phyloP scores from a whole-genome alignment of 805 yeast species.

The Teunomyces atbi region DNA sequence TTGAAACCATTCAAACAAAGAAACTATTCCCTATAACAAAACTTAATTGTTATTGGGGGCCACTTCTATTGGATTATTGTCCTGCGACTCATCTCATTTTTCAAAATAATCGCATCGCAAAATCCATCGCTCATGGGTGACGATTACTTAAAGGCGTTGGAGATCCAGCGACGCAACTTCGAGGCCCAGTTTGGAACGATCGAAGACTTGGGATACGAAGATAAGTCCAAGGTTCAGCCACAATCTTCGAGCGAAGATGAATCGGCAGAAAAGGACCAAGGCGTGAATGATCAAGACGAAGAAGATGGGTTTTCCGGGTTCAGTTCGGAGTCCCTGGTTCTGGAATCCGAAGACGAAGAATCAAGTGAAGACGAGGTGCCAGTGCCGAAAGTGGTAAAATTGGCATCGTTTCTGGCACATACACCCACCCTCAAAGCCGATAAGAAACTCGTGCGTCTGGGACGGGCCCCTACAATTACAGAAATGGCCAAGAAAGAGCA shows the following conservation, averaged over 20 bases:
- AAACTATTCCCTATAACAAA: no score
- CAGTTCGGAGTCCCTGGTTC: not conserved
- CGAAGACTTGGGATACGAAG: slow-evolving; percentile 53
- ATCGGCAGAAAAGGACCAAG: slow-evolving; percentile 21
- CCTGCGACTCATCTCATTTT: not conserved
- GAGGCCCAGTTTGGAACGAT: slow-evolving; percentile 64
- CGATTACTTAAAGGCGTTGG: slow-evolving; percentile 39
- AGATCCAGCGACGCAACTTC: slow-evolving; percentile 55
- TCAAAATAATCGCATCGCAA: not conserved
- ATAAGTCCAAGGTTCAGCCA: slow-evolving; percentile 26
- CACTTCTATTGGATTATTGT: not conserved
- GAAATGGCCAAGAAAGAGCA: slow-evolving; percentile 28
- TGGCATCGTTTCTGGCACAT: slow-evolving; percentile 28
- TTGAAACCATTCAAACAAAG: no score
- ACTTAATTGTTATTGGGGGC: no score
- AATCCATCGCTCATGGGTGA: slow-evolving; percentile 19
- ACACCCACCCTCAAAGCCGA: slow-evolving; percentile 41
- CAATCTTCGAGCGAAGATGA: slow-evolving; percentile 11
- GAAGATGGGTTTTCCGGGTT: slow-evolving; percentile 5
- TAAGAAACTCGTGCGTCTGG: slow-evolving; percentile 52
- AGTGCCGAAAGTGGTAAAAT: slow-evolving; percentile 50
- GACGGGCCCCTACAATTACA: slow-evolving; percentile 54
- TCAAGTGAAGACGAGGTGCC: slow-evolving; percentile 10
- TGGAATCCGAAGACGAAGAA: slow-evolving; percentile 15
- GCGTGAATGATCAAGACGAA: slow-evolving; percentile 12